Percentiles rank a stretch among this genome's conserved stretches.
phyloP scores from a whole-genome alignment of 2,329 filamentous ascomycete species.

The Penicillium frequentans region DNA sequence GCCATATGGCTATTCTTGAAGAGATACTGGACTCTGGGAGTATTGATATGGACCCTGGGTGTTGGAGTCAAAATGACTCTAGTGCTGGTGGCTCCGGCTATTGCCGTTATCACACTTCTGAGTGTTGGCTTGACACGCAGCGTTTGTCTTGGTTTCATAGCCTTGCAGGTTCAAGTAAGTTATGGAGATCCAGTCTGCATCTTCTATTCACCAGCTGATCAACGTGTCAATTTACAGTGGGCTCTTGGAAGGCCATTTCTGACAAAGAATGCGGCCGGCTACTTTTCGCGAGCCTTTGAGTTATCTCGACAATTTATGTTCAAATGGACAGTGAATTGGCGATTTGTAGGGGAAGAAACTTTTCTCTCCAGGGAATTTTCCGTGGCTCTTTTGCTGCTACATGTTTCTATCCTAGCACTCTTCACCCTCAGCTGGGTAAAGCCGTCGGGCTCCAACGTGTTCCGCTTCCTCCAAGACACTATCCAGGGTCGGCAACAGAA shows the following conservation, averaged over 20 bases:
- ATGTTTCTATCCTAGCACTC: slow-evolving; percentile 63
- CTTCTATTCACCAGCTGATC: neutral
- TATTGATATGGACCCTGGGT: slow-evolving; percentile 71
- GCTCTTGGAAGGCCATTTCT: slow-evolving; percentile 67
- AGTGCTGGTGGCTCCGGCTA: slow-evolving; percentile 76
- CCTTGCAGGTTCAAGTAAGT: slow-evolving; percentile 72
- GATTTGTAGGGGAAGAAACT: slow-evolving; percentile 79
- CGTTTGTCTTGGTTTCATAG: slow-evolving; percentile 68
- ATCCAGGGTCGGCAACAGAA: slow-evolving; percentile 57
- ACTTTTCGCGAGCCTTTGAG: slow-evolving; percentile 83
- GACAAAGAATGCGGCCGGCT: slow-evolving; percentile 63
- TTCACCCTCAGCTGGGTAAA: slow-evolving; percentile 73
- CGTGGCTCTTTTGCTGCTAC: slow-evolving; percentile 62
- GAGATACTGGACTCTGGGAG: slow-evolving; percentile 70
- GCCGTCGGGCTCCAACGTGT: slow-evolving; percentile 61
- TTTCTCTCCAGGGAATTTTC: slow-evolving; percentile 76
- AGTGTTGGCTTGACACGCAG: slow-evolving; percentile 66
- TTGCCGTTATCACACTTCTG: slow-evolving; percentile 74
- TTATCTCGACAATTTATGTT: slow-evolving; percentile 88
- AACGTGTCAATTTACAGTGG: slow-evolving; percentile 38
- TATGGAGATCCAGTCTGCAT: neutral
- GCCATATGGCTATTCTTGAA: slow-evolving; percentile 78
- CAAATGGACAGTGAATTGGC: slow-evolving; percentile 99
- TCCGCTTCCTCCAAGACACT: slow-evolving; percentile 54
- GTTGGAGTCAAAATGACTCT: slow-evolving; percentile 95